A percentile compares a stretch with the other conserved stretches of the same genome.
These are phyloP conservation scores for Allantophomopsis cytisporea DNA, from an alignment of 2,329 filamentous ascomycete genomes.

Conservation along the genomic window DNA sequence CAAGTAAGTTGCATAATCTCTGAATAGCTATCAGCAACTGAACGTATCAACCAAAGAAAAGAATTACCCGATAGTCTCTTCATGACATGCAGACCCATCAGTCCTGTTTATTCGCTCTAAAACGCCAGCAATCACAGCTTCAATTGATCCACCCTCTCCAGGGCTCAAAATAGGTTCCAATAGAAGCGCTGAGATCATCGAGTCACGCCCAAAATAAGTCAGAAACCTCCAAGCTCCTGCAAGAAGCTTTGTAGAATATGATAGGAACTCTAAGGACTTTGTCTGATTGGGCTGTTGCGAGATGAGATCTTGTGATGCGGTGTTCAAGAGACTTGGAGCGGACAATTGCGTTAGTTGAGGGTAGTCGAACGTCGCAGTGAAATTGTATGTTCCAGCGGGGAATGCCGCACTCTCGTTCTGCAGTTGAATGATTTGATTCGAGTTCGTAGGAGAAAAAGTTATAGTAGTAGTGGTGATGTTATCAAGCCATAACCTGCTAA, in stretches of 20 bases:
- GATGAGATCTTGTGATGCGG: slow-evolving; percentile 29
- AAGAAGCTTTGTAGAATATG: slow-evolving; percentile 46
- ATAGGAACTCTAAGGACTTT: slow-evolving; percentile 45
- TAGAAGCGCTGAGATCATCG: slow-evolving; percentile 45
- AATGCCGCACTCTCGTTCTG: slow-evolving; percentile 30
- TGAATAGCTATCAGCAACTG: slow-evolving; percentile 9
- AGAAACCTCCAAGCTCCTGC: slow-evolving; percentile 54
- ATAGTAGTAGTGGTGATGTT: slow-evolving; percentile 42
- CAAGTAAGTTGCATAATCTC: slow-evolving; percentile 46
- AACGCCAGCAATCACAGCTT: slow-evolving; percentile 46
- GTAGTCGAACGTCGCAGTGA: slow-evolving; percentile 47
- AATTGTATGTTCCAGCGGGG: slow-evolving; percentile 37
- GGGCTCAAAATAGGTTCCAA: slow-evolving; percentile 42
- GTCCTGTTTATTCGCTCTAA: slow-evolving; percentile 45
- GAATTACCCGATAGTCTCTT: slow-evolving; percentile 42
- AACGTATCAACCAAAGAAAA: slow-evolving; percentile 2
- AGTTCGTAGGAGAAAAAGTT: slow-evolving; percentile 25
- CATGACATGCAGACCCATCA: slow-evolving; percentile 48
- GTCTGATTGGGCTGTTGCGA: slow-evolving; percentile 29
- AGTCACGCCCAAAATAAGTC: slow-evolving; percentile 54
- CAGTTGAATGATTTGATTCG: slow-evolving; percentile 21
- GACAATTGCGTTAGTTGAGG: slow-evolving; percentile 42
- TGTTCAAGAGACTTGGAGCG: slow-evolving; percentile 33
- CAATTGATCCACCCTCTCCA: slow-evolving; percentile 38
- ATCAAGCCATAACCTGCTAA: slow-evolving; percentile 47